These are phyloP conservation scores for Cryphonectria japonica DNA, from an alignment of 2,329 filamentous ascomycete species.

Conservation along the genomic window DNA sequence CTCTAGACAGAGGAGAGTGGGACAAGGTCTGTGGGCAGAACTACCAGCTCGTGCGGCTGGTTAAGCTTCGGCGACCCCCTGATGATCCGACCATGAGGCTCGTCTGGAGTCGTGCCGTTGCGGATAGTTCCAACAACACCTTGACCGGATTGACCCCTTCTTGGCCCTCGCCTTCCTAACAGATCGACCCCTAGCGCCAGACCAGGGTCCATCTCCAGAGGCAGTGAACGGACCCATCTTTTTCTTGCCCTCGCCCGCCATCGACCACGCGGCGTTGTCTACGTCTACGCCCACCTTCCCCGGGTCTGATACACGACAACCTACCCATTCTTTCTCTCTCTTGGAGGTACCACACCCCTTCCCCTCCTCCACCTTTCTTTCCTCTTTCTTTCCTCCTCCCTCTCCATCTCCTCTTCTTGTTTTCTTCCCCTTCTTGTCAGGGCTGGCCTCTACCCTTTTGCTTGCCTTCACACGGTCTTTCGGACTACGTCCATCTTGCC, in stretches of 20 bases:
- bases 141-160: constrained; percentile 20
- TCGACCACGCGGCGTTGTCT: constrained; percentile 20
- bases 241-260: neutral
- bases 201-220: constrained; percentile 18
- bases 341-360: constrained; percentile 20
- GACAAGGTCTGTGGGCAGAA: constrained; percentile 10
- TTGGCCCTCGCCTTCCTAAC: constrained; percentile 9
- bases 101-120: constrained; percentile 24
- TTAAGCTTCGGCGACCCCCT: constrained; percentile 26
- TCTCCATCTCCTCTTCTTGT: neutral
- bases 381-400: constrained; percentile 4
- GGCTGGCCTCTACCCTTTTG: constrained; percentile 25
- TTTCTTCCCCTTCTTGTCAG: constrained; percentile 14
- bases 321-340: constrained; percentile 19
- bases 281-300: constrained; percentile 23
- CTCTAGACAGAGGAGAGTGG: constrained; percentile 12
- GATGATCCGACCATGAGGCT: constrained; percentile 25
- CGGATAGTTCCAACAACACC: constrained; percentile 12
- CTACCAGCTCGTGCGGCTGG: constrained; percentile 11
- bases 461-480: constrained; percentile 6
- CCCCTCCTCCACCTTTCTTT: neutral
- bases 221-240: constrained; percentile 11
- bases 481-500: neutral
- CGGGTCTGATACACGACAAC: constrained; percentile 16
- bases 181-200: constrained; percentile 17